Conservation (phyloP, 1,139 yeast species). For the Zygosaccharomyces sapae region DNA sequence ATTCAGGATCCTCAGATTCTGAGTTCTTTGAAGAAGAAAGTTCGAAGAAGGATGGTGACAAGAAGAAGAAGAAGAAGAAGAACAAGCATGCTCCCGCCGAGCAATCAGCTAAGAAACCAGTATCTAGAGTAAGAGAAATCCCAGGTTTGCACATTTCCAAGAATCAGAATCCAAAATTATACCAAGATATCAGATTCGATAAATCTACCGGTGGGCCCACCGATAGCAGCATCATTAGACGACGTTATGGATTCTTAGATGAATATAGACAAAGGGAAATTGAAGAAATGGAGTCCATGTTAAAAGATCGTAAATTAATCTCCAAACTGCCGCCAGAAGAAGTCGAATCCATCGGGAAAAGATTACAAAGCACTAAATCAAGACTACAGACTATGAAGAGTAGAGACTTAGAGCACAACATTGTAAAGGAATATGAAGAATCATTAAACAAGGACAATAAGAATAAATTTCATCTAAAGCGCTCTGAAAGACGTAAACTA, state of each 20-base stretch:
- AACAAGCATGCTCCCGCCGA: slow-evolving; percentile 81
- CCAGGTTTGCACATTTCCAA: slow-evolving; percentile 58
- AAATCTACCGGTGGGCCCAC: slow-evolving; percentile 84
- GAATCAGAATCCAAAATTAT: slow-evolving; percentile 40
- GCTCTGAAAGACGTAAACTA: slow-evolving; percentile 76
- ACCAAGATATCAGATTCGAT: slow-evolving; percentile 84
- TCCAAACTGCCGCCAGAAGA: slow-evolving; percentile 47
- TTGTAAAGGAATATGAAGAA: slow-evolving; percentile 45
- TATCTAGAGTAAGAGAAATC: slow-evolving; percentile 62
- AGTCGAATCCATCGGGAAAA: slow-evolving; percentile 49
- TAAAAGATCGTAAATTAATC: slow-evolving; percentile 53
- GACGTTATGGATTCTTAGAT: slow-evolving; percentile 79
- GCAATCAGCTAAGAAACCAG: slow-evolving; percentile 67
- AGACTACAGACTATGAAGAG: slow-evolving; percentile 72
- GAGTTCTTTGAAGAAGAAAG: slow-evolving; percentile 32
- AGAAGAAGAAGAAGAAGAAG: slow-evolving; percentile 35
- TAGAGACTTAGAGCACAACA: slow-evolving; percentile 67
- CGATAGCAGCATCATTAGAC: slow-evolving; percentile 59
- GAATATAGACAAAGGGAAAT: slow-evolving; percentile 77
- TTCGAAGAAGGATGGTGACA: slow-evolving; percentile 4
- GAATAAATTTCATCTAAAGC: slow-evolving; percentile 59
- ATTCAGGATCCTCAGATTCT: slow-evolving; percentile 22
- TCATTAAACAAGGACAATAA: slow-evolving; percentile 36
- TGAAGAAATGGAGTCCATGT: slow-evolving; percentile 50
- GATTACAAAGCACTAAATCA: slow-evolving; percentile 61